Base-by-base conservation (phyloP, 2,329 filamentous ascomycete species). In the Fusarium sp. region DNA sequence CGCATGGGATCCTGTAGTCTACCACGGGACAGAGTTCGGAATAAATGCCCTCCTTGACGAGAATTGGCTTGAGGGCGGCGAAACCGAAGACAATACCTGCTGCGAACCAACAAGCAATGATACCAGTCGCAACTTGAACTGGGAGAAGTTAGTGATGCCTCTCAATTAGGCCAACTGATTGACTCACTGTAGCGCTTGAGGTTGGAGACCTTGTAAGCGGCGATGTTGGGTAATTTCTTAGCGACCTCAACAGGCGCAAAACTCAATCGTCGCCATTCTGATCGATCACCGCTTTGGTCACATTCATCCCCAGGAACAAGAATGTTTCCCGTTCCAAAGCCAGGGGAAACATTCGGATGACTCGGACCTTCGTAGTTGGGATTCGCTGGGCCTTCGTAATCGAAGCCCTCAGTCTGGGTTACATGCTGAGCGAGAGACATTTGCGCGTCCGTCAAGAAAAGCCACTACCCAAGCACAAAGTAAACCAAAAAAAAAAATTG, bases 11-110 rank as follows among this genome's bases (percentile, higher is more conserved):
- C 6, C 49, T 20, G 6, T 45, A 84, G 35, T 86, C 78, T 22
- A 77, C 77, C n/a, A 79, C 73, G 5, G 80, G 68, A 78, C 93
- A 96, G 31, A 87, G 83, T 44, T 93, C 86, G 33, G 85, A 85
- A 79, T 95, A 95, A 5, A 93, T 91, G 5, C 90, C 90, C 79
- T 95, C 92, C 11, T 86, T 83, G 63, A 95, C 91, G n/a, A 96
- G 85, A 11, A 96, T 88, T 1, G 94, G 93, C 79, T 96, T 96
- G 70, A 96, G 85, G 8, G 94, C 93, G 11, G 94, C 94, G 80
- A 94, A 96, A 31, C 94, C 94, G 80, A 96, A 96, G 13, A 96
- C 90, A 28, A 94, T 86, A 1, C 94, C 95, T 3, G 94, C 91
- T 7, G 93, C 90, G 54, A 97, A 86, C 59, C 95, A 88, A 81